phyloP scores from a whole-genome alignment of 257 asterid genomes.

The Solanum commersonii region DNA sequence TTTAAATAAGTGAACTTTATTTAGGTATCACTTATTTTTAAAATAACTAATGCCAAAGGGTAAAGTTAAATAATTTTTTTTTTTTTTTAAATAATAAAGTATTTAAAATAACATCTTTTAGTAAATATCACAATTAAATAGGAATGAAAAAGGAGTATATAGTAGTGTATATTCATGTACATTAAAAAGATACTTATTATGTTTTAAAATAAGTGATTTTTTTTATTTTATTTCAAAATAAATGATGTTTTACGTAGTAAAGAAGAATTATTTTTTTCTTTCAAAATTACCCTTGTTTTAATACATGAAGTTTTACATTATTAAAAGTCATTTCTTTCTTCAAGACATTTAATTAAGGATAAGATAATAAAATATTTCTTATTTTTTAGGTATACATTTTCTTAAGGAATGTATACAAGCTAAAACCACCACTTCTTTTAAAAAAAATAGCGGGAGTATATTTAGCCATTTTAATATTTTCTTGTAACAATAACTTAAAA shows the following conservation, averaged over 20 bases:
- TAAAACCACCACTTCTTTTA: too few species aligned
- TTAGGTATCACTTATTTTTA: not conserved
- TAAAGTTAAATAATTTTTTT: not conserved
- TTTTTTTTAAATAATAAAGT: not conserved
- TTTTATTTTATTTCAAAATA: too few species aligned
- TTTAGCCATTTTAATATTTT: not conserved
- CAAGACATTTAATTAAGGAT: too few species aligned
- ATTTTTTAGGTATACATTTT: too few species aligned
- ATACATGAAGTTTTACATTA: not conserved
- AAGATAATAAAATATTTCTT: too few species aligned
- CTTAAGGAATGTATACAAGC: too few species aligned
- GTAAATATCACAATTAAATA: not conserved
- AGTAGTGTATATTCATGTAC: not conserved
- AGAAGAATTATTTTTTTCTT: not conserved
- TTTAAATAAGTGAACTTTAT: not conserved
- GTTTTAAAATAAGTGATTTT: too few species aligned
- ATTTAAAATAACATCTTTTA: not conserved
- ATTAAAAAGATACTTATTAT: not conserved
- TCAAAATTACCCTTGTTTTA: not conserved
- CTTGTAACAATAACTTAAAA: not conserved
- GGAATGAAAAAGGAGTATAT: not conserved
- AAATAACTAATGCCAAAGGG: not conserved
- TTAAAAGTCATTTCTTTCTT: not conserved
- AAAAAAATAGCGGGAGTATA: too few species aligned
- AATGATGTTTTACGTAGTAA: too few species aligned